Evolutionary conservation across 2,329 filamentous ascomycete species (phyloP).

Genomic region (Didymella pinodella): DNA sequence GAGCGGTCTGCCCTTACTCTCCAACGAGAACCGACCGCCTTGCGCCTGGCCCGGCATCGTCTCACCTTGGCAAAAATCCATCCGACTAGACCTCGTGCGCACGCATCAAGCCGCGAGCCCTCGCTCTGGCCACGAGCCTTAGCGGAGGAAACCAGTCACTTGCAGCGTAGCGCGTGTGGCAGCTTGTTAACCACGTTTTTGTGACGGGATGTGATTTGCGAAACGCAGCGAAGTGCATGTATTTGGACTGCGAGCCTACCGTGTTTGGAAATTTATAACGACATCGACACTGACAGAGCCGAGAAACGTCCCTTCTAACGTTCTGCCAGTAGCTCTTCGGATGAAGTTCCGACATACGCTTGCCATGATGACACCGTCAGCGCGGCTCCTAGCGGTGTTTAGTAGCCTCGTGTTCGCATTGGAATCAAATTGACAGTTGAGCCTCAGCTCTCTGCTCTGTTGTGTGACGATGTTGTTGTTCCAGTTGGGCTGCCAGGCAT

Average conservation of each 20-base stretch:
- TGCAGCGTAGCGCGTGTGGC: slow-evolving; percentile 16
- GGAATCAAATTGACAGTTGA: slow-evolving; percentile 28
- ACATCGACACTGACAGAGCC: slow-evolving; percentile 7
- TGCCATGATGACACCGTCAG: not conserved
- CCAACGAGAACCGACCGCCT: slow-evolving; percentile 17
- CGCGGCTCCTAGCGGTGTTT: slow-evolving; percentile 13
- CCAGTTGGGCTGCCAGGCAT: slow-evolving; percentile 4
- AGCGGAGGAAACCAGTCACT: slow-evolving; percentile 3
- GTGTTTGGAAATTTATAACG: slow-evolving; percentile 6
- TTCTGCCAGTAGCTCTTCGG: slow-evolving; percentile 32
- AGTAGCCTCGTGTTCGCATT: slow-evolving; percentile 26
- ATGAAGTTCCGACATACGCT: slow-evolving; percentile 28
- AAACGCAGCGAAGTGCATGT: not conserved
- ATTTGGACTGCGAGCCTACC: slow-evolving; percentile 9
- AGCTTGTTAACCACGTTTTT: slow-evolving; percentile 11
- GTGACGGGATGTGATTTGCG: slow-evolving; percentile 8
- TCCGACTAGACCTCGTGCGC: slow-evolving; percentile 29
- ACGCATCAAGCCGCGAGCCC: slow-evolving; percentile 28
- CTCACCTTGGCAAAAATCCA: slow-evolving; percentile 21
- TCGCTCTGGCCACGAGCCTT: slow-evolving; percentile 24
- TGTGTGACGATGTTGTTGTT: slow-evolving; percentile 8
- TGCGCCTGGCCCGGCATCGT: slow-evolving; percentile 28
- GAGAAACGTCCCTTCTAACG: slow-evolving; percentile 29
- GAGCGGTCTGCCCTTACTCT: slow-evolving; percentile 24
- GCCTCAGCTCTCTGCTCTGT: slow-evolving; percentile 10